Evolutionary conservation across 768 basidiomycete genomes (phyloP), one percentile per base, ranked within the genome.

Genomic region (Sarcomyxa edulis): DNA sequence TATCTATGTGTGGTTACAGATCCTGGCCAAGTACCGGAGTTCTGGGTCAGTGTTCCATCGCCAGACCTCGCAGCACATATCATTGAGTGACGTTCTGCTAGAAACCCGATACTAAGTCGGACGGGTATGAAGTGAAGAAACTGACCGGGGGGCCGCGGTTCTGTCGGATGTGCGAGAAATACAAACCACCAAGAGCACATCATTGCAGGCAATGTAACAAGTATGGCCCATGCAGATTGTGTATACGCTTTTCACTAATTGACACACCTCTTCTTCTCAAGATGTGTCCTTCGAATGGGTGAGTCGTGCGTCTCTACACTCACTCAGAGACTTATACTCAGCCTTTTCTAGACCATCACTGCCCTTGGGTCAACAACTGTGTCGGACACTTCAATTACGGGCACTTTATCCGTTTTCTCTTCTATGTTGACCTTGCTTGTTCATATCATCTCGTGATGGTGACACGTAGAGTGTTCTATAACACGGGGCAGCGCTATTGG

Each of bases 291-390:
- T 39, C 81, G 89, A 32, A 95, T 96, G 90, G 90, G 90, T 83
- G 56, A 47, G 76, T 44, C 32, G 10, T 25, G n/a, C 8, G 12
- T 31, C 16, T 29, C 15, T 30, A 14, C 9, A 20, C 19, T 24
- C 26, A 29, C 11, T 35, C 9, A 16, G 12, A 16, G 35, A 7
- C 43, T 54, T 18, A 44, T 18, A 39, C 15, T 23, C 31, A 25
- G 46, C 28, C 12, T 38, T 11, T 16, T 7, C 14, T 44, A 90
- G 89, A 92, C 56, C 89, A 92, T 51, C 89, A 92, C 53, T 91
- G 89, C 55, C 90, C 89, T 6, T 94, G 89, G 91, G 78, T 92
- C 22, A 84, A 91, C 58, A 97, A 93, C 50, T 95, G 94, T 53
- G 85, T 99, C 46, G 96, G 96, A 1, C 84, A 91, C 57, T 78